These are phyloP conservation scores for Cynanchum wilfordii DNA, from an alignment of 257 asterid genomes.

Conservation along the genomic window DNA sequence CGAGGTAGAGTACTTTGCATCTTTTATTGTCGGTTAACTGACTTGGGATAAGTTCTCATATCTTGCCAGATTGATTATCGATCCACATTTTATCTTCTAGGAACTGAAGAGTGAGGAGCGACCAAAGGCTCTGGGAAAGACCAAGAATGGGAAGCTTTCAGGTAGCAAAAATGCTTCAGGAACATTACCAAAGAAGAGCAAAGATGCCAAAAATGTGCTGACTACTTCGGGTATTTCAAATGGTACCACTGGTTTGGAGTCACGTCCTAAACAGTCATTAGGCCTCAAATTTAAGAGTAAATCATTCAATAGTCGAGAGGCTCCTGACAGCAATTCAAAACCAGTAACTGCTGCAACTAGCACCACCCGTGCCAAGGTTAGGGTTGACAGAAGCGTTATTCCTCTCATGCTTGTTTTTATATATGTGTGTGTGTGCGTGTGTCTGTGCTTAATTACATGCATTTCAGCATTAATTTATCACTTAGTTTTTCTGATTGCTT, in stretches of 20 bases:
- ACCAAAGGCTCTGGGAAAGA: constrained; percentile 20
- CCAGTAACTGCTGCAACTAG: constrained; percentile 15
- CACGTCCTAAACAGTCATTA: constrained; percentile 19
- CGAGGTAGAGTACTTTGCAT: constrained; percentile 16
- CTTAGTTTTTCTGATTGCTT: constrained; percentile 4
- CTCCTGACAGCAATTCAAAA: constrained; percentile 23
- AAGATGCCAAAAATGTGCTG: constrained; percentile 26
- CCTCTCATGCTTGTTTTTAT: not conserved
- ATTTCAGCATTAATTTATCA: not conserved
- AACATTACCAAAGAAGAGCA: constrained; percentile 19
- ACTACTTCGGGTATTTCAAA: constrained; percentile 22
- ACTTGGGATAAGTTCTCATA: not conserved
- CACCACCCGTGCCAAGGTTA: constrained; percentile 26
- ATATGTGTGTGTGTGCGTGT: too few species aligned
- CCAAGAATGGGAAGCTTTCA: constrained; percentile 25
- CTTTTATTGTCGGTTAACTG: not conserved
- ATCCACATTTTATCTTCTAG: constrained; percentile 10
- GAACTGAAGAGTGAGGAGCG: constrained; percentile 22
- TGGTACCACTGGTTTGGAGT: constrained; percentile 19
- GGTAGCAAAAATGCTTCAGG: constrained; percentile 19
- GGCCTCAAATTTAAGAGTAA: constrained; percentile 26
- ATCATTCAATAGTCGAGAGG: constrained; percentile 24
- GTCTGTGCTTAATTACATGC: not conserved
- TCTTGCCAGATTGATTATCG: not conserved
- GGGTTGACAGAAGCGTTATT: not conserved